These are phyloP conservation scores for Withania somnifera DNA, from an alignment of 305 asterid genomes.

Conservation along the genomic window DNA sequence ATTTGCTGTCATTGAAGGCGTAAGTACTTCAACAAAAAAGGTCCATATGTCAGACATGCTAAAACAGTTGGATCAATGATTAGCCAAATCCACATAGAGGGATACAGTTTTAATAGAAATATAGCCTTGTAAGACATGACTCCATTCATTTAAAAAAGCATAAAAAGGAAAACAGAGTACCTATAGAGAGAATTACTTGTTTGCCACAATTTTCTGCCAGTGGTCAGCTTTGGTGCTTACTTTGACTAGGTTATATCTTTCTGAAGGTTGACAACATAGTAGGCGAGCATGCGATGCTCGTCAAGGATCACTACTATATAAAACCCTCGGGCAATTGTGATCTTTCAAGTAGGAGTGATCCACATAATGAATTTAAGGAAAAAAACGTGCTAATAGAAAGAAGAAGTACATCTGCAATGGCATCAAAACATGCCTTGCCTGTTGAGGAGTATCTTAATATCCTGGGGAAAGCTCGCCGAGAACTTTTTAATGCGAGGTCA, in stretches of 20 bases:
- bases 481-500: constrained; percentile 50
- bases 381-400: constrained; percentile 80
- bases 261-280: constrained; percentile 51
- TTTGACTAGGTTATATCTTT: not conserved
- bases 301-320: constrained; percentile 76
- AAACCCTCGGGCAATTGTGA: constrained; percentile 84
- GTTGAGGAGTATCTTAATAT: constrained; percentile 47
- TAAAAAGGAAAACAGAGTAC: not conserved
- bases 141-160: not conserved
- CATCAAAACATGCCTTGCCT: constrained; percentile 50
- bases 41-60: not conserved
- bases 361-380: constrained; percentile 71
- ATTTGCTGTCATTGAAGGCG: not conserved
- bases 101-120: not conserved
- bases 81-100: not conserved
- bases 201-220: not conserved
- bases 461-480: constrained; percentile 45
- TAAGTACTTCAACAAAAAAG: not conserved
- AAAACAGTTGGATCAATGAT: not conserved
- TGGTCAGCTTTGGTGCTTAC: not conserved
- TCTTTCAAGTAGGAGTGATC: constrained; percentile 86
- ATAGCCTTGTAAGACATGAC: not conserved
- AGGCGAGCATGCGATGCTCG: constrained; percentile 55
- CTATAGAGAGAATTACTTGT: not conserved
- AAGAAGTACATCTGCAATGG: constrained; percentile 47